Conservation (phyloP, 768 basidiomycete genomes). For the Russula emetica region DNA sequence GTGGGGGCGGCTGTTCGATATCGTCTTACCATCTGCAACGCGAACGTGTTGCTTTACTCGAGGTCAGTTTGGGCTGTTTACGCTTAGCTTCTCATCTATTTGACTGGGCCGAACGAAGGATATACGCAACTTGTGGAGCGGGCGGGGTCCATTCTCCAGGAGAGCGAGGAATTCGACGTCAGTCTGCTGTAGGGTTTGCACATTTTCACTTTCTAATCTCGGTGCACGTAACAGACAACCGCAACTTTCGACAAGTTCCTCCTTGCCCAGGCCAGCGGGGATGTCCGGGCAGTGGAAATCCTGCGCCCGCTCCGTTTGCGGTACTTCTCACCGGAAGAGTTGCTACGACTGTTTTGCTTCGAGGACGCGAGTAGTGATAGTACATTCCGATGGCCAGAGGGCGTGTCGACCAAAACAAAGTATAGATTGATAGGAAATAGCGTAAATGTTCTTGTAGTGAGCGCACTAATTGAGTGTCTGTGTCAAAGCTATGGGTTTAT, state of each 20-base stretch:
- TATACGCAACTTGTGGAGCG: constrained; percentile 76
- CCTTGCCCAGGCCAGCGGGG: constrained; percentile 39
- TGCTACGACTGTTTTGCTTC: constrained; percentile 66
- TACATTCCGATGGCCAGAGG: constrained; percentile 58
- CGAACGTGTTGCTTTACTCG: constrained; percentile 79
- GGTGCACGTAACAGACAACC: constrained; percentile 47
- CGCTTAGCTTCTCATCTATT: neutral
- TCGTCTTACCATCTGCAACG: constrained; percentile 57
- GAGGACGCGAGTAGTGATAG: constrained; percentile 30
- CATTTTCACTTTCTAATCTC: neutral
- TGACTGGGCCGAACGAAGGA: constrained; percentile 44
- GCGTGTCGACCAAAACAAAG: constrained; percentile 59
- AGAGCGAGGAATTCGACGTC: constrained; percentile 63
- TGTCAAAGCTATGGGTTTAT: constrained; percentile 24
- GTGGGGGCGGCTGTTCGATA: constrained; percentile 80
- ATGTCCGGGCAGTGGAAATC: constrained; percentile 47
- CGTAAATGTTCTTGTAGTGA: constrained; percentile 72
- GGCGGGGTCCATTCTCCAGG: constrained; percentile 72
- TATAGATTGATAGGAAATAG: constrained; percentile 81
- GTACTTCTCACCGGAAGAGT: constrained; percentile 71
- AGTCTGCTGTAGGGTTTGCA: constrained; percentile 27
- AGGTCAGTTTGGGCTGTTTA: constrained; percentile 40
- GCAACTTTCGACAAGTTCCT: constrained; percentile 54
- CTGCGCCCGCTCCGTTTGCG: constrained; percentile 59
- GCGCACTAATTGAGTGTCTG: constrained; percentile 56